Evolutionary conservation across 805 yeast genomes (phyloP).

Genomic region (Pichia membranifaciens): DNA sequence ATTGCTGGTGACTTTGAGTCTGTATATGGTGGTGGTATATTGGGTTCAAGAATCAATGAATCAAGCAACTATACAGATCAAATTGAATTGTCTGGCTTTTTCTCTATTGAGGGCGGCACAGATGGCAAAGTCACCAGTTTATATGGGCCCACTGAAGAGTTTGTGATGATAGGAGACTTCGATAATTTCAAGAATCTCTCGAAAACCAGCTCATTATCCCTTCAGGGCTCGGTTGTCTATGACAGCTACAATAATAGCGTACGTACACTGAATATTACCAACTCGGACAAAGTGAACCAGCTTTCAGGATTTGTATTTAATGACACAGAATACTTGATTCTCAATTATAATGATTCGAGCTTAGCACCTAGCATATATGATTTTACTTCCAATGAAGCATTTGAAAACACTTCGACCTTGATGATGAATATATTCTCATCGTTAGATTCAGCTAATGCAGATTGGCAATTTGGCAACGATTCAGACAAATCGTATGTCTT

Average conservation of each 20-base stretch:
- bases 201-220: slow-evolving; percentile 23
- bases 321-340: slow-evolving; percentile 37
- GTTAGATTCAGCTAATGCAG: slow-evolving; percentile 4
- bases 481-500: slow-evolving; percentile 11
- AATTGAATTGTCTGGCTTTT: slow-evolving; percentile 6
- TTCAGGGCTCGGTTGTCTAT: slow-evolving; percentile 28
- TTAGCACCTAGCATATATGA: slow-evolving; percentile 29
- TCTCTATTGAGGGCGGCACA: slow-evolving; percentile 32
- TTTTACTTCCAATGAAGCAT: slow-evolving; percentile 33
- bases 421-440: slow-evolving; percentile 31
- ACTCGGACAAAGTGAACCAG: slow-evolving; percentile 20
- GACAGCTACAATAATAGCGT: slow-evolving; percentile 32
- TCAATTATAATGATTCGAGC: slow-evolving; percentile 27
- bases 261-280: slow-evolving; percentile 30
- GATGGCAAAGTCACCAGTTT: slow-evolving; percentile 24
- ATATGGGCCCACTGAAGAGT: slow-evolving; percentile 26
- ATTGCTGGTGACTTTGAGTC: slow-evolving; percentile 47
- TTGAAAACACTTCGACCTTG: slow-evolving; percentile 22
- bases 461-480: slow-evolving; percentile 1
- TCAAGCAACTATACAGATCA: slow-evolving; percentile 17
- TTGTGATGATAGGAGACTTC: slow-evolving; percentile 40
- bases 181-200: slow-evolving; percentile 28
- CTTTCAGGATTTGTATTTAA: slow-evolving; percentile 29
- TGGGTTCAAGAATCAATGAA: slow-evolving; percentile 27
- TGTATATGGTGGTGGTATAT: slow-evolving; percentile 33